Evolutionary conservation across 2,329 filamentous ascomycete species (phyloP).

Genomic region (Passalora sequoiae): DNA sequence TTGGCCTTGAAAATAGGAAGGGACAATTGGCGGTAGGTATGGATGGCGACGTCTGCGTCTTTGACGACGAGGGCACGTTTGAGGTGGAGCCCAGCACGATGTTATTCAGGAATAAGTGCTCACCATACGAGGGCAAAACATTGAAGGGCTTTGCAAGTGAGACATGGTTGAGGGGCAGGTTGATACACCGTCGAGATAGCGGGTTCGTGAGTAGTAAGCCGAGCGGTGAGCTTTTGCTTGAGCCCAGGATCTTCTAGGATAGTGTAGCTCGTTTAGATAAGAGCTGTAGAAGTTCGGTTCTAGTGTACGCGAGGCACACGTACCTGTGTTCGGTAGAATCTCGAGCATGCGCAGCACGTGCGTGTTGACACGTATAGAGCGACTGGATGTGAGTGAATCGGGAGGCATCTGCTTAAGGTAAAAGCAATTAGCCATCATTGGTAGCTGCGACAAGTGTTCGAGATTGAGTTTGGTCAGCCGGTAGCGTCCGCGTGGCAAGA

Average conservation of each 20-base stretch:
- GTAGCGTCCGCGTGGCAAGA: background rate
- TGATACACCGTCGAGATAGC: slow-evolving; percentile 66
- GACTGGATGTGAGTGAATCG: background rate
- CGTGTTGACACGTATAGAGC: background rate
- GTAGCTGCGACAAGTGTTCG: background rate
- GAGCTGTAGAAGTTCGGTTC: too few species aligned
- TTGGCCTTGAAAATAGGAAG: slow-evolving; percentile 75
- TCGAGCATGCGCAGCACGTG: background rate
- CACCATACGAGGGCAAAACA: slow-evolving; percentile 76
- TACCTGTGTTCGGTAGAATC: too few species aligned
- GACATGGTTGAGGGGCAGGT: slow-evolving; percentile 76
- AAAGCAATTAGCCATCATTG: background rate
- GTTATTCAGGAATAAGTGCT: slow-evolving; percentile 91
- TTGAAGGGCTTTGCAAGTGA: slow-evolving; percentile 74
- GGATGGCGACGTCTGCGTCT: slow-evolving; percentile 87
- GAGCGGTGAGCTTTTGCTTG: slow-evolving; percentile 48
- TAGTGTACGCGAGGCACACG: background rate
- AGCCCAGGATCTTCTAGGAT: slow-evolving; percentile 36
- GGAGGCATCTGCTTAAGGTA: background rate
- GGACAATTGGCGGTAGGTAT: slow-evolving; percentile 75
- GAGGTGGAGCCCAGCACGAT: slow-evolving; percentile 66
- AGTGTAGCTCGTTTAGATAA: slow-evolving; percentile 1
- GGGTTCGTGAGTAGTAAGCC: slow-evolving; percentile 55
- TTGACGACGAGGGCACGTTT: slow-evolving; percentile 79
- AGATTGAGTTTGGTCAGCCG: slow-evolving; percentile 2